Evolutionary conservation across 2,329 filamentous ascomycete genomes (phyloP).

Genomic region (Aspergillus fijiensis): DNA sequence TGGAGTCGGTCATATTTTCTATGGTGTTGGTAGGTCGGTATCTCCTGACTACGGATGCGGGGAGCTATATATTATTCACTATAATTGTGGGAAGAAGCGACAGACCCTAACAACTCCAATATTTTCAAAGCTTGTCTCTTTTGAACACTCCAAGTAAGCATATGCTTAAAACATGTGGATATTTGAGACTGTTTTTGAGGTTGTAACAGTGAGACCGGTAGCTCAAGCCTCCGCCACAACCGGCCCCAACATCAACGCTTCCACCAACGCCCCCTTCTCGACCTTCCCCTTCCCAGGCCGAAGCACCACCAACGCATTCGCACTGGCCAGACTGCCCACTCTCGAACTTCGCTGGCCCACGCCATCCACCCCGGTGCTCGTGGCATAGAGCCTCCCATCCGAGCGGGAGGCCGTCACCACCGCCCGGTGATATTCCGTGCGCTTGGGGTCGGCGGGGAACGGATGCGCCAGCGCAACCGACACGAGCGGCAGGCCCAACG

Average conservation of each 20-base stretch:
- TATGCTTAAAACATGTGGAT: too few species aligned
- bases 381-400: conserved; percentile 70
- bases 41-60: too few species aligned
- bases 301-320: conserved; percentile 79
- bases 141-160: too few species aligned
- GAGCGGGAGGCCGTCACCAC: conserved; percentile 61
- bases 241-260: conserved; percentile 75
- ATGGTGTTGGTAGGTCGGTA: too few species aligned
- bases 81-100: too few species aligned
- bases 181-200: too few species aligned
- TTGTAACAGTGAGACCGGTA: too few species aligned
- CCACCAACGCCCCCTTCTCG: conserved; percentile 67
- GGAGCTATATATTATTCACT: too few species aligned
- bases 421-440: conserved; percentile 89
- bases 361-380: conserved; percentile 70
- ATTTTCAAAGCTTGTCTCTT: too few species aligned
- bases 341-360: conserved; percentile 75
- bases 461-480: conserved; percentile 71
- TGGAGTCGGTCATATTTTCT: too few species aligned
- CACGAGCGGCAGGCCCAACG: conserved; percentile 67
- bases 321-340: conserved; percentile 83
- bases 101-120: too few species aligned
- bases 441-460: conserved; percentile 68
- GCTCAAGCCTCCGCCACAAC: conserved; percentile 32
- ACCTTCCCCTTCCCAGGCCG: conserved; percentile 52